Base-by-base conservation (phyloP, 345 rosid genomes). In the Cardamine resedifolia region DNA sequence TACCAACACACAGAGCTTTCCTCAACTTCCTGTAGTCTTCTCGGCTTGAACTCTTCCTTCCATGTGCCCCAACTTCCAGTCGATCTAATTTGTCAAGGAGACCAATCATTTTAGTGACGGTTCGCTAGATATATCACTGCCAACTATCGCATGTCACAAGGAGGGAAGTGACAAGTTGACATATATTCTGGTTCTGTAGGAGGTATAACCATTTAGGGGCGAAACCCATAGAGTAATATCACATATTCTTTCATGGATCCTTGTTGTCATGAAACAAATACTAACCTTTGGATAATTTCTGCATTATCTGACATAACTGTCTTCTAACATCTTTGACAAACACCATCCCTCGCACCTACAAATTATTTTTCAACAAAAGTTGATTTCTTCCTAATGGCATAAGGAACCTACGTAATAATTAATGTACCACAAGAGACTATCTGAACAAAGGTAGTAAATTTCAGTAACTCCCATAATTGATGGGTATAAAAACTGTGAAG, bases 251-350 rank as follows among this genome's bases (percentile, higher is more conserved):
- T 36, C 58, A 38, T 14, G 18, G 15, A 51, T 30, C 31, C 62
- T 68, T 34, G 33, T 15, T 44, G 34, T 36, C 55, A 34, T 58
- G 62, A 76, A 36, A 64, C 45, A 73, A 75, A 75, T 43, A 74
- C 92, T 62, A 45, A 94, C 98, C 96, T 68, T 76, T 88, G 6
- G 90, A 91, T 72, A 83, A 85, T 77, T 88, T 91, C 77, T 88
- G 88, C 96, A 95, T 91, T 77, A 95, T 88, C 80, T 91, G 97
- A 76, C 83, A 85, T 60, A 95, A 68, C 73, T 95, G 97, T 84
- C 75, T 88, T 76, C 96, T 83, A 30, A 91, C 90, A 77, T 95
- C 99, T 84, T 80, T 95, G 74, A 85, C 96, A 79, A 95, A 91
- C 78, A 36, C 74, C 99, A 95, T 95, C 66, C 99, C 97, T 66